A percentile compares a stretch with the other conserved stretches of the same genome.
Evolutionary conservation across 1,139 yeast species (phyloP).

Genomic region (Taphrina populina): DNA sequence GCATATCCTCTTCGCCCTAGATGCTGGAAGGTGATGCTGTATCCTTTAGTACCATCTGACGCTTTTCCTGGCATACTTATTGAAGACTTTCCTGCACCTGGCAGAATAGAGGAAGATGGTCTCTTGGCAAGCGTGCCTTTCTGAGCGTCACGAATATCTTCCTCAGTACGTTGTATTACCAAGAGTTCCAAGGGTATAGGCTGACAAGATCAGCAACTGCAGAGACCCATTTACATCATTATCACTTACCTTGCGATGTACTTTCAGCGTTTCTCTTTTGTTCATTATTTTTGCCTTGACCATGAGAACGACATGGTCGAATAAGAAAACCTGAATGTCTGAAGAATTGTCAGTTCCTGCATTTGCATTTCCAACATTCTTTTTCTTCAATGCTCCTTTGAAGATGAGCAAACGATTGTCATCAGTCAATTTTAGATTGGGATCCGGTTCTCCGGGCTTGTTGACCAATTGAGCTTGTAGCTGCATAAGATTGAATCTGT

Average conservation of each 20-base stretch:
- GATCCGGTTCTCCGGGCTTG: slow-evolving; percentile 74
- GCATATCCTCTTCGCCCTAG: slow-evolving; percentile 66
- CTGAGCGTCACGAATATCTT: slow-evolving; percentile 55
- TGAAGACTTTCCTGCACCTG: slow-evolving; percentile 39
- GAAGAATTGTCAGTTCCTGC: slow-evolving; percentile 67
- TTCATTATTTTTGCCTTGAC: slow-evolving; percentile 84
- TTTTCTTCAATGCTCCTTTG: slow-evolving; percentile 73
- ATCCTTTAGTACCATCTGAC: slow-evolving; percentile 39
- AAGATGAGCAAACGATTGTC: slow-evolving; percentile 76
- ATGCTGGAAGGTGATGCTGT: slow-evolving; percentile 55
- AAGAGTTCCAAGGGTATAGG: slow-evolving; percentile 88
- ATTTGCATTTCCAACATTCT: slow-evolving; percentile 48
- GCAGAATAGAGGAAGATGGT: slow-evolving; percentile 50
- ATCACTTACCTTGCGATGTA: slow-evolving; percentile 60
- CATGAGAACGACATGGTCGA: slow-evolving; percentile 84
- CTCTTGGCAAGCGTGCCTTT: slow-evolving; percentile 47
- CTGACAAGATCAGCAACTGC: slow-evolving; percentile 26
- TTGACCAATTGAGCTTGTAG: slow-evolving; percentile 72
- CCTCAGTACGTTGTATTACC: slow-evolving; percentile 73
- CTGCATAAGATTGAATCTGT: slow-evolving; percentile 83
- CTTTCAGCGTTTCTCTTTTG: slow-evolving; percentile 87
- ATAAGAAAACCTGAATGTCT: slow-evolving; percentile 71
- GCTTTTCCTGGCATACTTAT: slow-evolving; percentile 36
- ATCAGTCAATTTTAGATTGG: slow-evolving; percentile 78
- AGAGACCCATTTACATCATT: neutral